These are phyloP conservation scores for Coniella vitis DNA, from an alignment of 2,329 filamentous ascomycete genomes.

Conservation along the genomic window DNA sequence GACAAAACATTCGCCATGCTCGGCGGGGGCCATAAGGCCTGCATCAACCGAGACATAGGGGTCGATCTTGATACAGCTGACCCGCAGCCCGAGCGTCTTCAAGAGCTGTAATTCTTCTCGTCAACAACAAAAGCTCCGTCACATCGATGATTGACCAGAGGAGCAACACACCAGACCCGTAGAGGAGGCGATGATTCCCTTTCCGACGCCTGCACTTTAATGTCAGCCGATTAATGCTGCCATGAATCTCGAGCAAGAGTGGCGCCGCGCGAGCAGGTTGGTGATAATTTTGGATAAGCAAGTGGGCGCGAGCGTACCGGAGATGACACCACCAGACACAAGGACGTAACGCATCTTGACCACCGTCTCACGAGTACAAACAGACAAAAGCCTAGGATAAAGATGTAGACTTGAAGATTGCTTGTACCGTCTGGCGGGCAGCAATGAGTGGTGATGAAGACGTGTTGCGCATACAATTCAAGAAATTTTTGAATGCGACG, in stretches of 20 bases:
- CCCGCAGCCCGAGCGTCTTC: conserved; percentile 73
- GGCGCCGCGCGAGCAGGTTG: neutral
- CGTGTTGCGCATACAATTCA: conserved; percentile 7
- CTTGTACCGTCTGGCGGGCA: neutral
- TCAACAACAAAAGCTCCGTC: conserved; percentile 3
- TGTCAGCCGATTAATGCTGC: conserved; percentile 5
- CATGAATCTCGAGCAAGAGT: neutral
- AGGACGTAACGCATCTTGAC: conserved; percentile 18
- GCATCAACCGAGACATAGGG: conserved; percentile 38
- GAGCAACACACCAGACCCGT: conserved; percentile 12
- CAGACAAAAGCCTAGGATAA: neutral
- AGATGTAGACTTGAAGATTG: neutral
- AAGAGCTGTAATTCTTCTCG: conserved; percentile 44
- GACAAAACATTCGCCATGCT: conserved; percentile 84
- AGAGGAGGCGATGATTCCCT: conserved; percentile 17
- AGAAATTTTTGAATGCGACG: conserved; percentile 14
- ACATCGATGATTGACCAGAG: neutral
- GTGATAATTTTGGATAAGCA: neutral
- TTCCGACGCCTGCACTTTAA: conserved; percentile 12
- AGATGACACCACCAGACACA: conserved; percentile 17
- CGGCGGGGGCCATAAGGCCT: conserved; percentile 30
- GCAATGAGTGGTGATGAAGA: conserved; percentile 4
- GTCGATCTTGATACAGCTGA: conserved; percentile 50
- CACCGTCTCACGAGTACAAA: neutral
- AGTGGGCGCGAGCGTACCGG: conserved; percentile 8